Conservation (phyloP, 805 yeast species). For the Yamadazyma kitorensis region DNA sequence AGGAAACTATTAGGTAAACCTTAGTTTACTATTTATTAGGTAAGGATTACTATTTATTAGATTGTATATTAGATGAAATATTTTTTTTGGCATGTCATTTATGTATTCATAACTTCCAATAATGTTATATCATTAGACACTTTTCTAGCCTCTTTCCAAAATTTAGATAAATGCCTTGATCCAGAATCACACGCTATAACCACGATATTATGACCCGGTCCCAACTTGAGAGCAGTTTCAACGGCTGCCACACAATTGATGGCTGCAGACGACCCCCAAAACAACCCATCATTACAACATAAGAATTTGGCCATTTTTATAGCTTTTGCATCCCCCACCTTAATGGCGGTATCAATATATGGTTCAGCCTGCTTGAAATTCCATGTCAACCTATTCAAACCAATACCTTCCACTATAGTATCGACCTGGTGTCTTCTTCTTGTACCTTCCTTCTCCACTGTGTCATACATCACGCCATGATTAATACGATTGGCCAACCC, state of each 20-base stretch:
- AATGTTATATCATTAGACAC: slow-evolving; percentile 33
- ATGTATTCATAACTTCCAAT: slow-evolving; percentile 25
- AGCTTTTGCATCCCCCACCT: slow-evolving; percentile 81
- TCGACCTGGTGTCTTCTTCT: slow-evolving; percentile 95
- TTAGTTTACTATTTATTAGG: too few species aligned
- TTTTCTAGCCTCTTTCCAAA: slow-evolving; percentile 72
- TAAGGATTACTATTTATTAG: too few species aligned
- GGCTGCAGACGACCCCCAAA: slow-evolving; percentile 92
- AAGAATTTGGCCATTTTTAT: slow-evolving; percentile 82
- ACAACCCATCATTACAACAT: slow-evolving; percentile 81
- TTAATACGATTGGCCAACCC: slow-evolving; percentile 85
- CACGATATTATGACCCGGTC: slow-evolving; percentile 67
- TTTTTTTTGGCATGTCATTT: too few species aligned
- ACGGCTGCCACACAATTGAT: slow-evolving; percentile 90
- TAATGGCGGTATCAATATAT: slow-evolving; percentile 71
- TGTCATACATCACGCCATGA: slow-evolving; percentile 90
- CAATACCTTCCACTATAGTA: slow-evolving; percentile 91
- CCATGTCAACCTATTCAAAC: slow-evolving; percentile 80
- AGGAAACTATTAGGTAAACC: slow-evolving; percentile 19
- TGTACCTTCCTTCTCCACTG: slow-evolving; percentile 87
- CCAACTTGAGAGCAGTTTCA: slow-evolving; percentile 42
- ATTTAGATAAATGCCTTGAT: slow-evolving; percentile 82
- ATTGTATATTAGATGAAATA: background rate
- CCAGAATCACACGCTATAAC: slow-evolving; percentile 94
- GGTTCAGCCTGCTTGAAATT: slow-evolving; percentile 73